Evolutionary conservation across 2,329 filamentous ascomycete species (phyloP).

Genomic region (Chrysoporthe puriensis): DNA sequence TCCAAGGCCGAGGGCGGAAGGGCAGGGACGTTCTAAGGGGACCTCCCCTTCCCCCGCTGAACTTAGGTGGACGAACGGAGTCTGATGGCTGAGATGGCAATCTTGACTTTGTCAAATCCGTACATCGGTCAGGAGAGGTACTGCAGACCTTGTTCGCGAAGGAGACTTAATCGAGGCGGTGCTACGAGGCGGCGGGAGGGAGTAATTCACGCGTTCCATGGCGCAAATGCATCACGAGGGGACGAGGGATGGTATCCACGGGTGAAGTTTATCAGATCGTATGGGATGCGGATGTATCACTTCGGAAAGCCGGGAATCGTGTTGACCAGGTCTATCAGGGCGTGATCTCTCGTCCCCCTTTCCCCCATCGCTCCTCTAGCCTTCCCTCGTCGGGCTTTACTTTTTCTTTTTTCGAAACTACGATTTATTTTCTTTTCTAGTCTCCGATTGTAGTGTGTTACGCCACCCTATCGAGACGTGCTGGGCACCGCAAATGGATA

Average conservation of each 20-base stretch:
- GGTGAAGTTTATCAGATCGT: neutral
- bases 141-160: neutral
- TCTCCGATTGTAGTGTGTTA: neutral
- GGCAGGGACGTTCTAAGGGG: slow-evolving; percentile 34
- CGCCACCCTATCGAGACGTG: neutral
- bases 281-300: neutral
- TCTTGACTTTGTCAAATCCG: neutral
- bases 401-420: neutral
- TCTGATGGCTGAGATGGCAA: neutral
- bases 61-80: neutral
- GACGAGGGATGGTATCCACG: neutral
- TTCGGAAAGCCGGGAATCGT: neutral
- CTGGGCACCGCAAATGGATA: slow-evolving; percentile 7
- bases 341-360: neutral
- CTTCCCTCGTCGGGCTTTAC: neutral
- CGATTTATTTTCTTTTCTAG: neutral
- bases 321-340: slow-evolving; percentile 1
- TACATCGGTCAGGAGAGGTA: neutral
- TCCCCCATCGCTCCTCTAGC: neutral
- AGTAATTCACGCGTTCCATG: slow-evolving; percentile 8
- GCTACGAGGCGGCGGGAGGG: too few relatives aligned
- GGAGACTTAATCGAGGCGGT: neutral
- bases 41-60: neutral
- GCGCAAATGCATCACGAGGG: slow-evolving; percentile 12
- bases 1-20: slow-evolving; percentile 64